A percentile compares a stretch with the other conserved stretches of the same genome.
These are phyloP conservation scores for Arxiozyma telluris DNA, from an alignment of 1,139 yeast species.

Conservation along the genomic window DNA sequence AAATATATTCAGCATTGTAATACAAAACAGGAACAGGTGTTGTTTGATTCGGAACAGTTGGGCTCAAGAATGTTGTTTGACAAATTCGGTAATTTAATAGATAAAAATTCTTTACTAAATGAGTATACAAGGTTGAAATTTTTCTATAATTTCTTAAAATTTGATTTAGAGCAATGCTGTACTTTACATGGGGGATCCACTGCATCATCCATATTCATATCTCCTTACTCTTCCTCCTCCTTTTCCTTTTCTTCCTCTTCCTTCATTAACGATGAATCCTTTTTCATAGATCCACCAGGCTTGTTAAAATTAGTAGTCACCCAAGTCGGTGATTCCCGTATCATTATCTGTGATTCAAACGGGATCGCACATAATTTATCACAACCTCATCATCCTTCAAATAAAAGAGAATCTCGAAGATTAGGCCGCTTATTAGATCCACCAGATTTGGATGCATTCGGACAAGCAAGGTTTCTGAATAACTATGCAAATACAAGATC, in stretches of 20 bases:
- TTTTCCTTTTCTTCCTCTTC: not conserved
- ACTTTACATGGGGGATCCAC: constrained; percentile 59
- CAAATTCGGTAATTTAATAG: constrained; percentile 30
- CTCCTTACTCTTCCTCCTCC: constrained; percentile 14
- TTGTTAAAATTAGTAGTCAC: constrained; percentile 66
- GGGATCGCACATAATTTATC: constrained; percentile 79
- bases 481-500: constrained; percentile 86
- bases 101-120: constrained; percentile 27
- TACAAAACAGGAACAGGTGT: constrained; percentile 32
- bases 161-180: constrained; percentile 44
- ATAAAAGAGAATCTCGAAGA: constrained; percentile 68
- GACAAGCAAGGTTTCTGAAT: constrained; percentile 72
- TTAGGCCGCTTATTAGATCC: constrained; percentile 35
- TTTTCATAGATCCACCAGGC: constrained; percentile 62
- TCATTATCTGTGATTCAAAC: constrained; percentile 64
- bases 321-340: constrained; percentile 92
- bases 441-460: constrained; percentile 64
- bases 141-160: constrained; percentile 51
- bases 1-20: constrained; percentile 35
- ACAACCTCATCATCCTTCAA: constrained; percentile 77
- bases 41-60: constrained; percentile 40
- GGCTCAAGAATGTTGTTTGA: constrained; percentile 34
- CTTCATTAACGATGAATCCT: constrained; percentile 34
- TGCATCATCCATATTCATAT: constrained; percentile 64
- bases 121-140: constrained; percentile 39